phyloP scores from a whole-genome alignment of 1,284 basidiomycete genomes.

The Tremellales sp. region DNA sequence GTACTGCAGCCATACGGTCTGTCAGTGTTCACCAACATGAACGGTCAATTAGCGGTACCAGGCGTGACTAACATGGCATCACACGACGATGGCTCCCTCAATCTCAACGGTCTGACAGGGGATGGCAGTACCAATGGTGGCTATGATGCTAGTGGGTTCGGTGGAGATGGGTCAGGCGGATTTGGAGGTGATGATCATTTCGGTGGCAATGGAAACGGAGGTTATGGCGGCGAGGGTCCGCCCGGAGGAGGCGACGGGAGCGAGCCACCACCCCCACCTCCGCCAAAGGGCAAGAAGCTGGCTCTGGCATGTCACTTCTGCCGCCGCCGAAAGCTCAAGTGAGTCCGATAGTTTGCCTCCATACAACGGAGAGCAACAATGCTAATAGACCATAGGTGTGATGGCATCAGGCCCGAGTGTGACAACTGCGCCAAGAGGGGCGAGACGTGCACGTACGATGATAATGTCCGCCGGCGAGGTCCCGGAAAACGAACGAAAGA shows the following conservation, averaged over 20 bases:
- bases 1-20: slow-evolving; percentile 1
- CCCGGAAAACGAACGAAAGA: slow-evolving; percentile 51
- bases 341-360: slow-evolving; percentile 18
- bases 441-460: slow-evolving; percentile 46
- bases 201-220: slow-evolving; percentile 2
- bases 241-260: not conserved
- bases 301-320: slow-evolving; percentile 50
- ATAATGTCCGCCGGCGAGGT: slow-evolving; percentile 47
- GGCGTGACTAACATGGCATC: slow-evolving; percentile 7
- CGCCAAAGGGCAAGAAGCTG: slow-evolving; percentile 32
- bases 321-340: slow-evolving; percentile 49
- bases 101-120: slow-evolving; percentile 2
- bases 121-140: slow-evolving; percentile 3
- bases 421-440: slow-evolving; percentile 45
- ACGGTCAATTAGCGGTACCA: slow-evolving; percentile 6
- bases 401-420: slow-evolving; percentile 45
- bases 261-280: not conserved
- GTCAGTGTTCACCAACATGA: slow-evolving; percentile 10
- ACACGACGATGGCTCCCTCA: slow-evolving; percentile 1
- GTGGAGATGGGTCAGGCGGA: slow-evolving; percentile 1
- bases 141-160: slow-evolving; percentile 3
- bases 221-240: not conserved
- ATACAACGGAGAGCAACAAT: not conserved
- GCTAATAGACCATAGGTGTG: slow-evolving; percentile 33
- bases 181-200: not conserved